Evolutionary conservation across 2,329 filamentous ascomycete genomes (phyloP).

Genomic region (Aspergillus sp.): DNA sequence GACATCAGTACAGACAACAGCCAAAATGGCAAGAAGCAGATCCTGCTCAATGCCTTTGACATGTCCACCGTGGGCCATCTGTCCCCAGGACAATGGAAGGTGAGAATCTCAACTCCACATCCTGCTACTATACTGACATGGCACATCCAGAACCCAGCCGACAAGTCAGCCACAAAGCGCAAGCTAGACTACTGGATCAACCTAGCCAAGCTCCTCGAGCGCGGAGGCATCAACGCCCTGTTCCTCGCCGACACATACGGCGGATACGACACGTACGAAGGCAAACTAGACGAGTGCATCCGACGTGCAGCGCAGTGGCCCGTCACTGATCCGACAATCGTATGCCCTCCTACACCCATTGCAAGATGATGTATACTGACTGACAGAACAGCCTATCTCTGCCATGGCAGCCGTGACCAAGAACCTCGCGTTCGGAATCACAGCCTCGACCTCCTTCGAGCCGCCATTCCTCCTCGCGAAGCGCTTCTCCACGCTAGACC

Average conservation of each 20-base stretch:
- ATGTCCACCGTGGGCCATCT: slow-evolving; percentile 67
- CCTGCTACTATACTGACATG: background rate
- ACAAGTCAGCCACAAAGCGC: slow-evolving; percentile 63
- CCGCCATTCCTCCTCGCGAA: slow-evolving; percentile 64
- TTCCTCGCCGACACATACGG: slow-evolving; percentile 69
- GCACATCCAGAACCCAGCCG: slow-evolving; percentile 55
- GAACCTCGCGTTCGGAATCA: slow-evolving; percentile 64
- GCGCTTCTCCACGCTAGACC: slow-evolving; percentile 63
- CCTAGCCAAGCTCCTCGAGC: slow-evolving; percentile 62
- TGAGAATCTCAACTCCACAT: slow-evolving; percentile 25
- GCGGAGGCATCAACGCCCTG: slow-evolving; percentile 63
- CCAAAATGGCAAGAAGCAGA: slow-evolving; percentile 50
- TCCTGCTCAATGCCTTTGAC: slow-evolving; percentile 66
- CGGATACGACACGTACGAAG: slow-evolving; percentile 64
- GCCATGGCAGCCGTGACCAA: slow-evolving; percentile 69
- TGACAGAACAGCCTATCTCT: slow-evolving; percentile 53
- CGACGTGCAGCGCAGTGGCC: slow-evolving; percentile 65
- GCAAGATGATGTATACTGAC: background rate
- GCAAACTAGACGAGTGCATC: slow-evolving; percentile 62
- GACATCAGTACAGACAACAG: slow-evolving; percentile 9
- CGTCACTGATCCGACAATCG: slow-evolving; percentile 64
- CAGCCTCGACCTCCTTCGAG: slow-evolving; percentile 64
- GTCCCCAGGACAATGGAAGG: slow-evolving; percentile 68
- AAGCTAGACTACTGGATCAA: slow-evolving; percentile 65
- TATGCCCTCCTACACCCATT: slow-evolving; percentile 33